Base-by-base conservation (phyloP, 371 early-diverging fungal genomes). In the Mortierella sp. region DNA sequence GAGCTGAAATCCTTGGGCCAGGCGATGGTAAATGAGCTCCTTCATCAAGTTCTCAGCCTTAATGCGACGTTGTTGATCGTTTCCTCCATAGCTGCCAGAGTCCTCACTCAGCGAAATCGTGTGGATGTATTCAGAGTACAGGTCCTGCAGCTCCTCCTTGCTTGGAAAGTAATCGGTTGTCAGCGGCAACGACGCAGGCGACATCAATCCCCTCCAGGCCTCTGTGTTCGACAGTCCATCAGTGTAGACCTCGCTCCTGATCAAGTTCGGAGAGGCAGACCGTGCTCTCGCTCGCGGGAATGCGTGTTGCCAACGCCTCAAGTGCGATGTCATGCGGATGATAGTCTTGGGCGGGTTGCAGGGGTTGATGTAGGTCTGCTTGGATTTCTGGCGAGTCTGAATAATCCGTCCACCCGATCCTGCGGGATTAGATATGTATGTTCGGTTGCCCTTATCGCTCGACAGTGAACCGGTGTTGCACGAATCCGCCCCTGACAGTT, bases 1-100 rank as follows among this genome's bases (percentile, higher is more conserved):
- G 37, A 98, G 90, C 88, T 98, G 98, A 82, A 97, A 98, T 10
- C 98, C 98, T 87, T 99, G 98, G 19, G 96, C 93, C 55, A 99
- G 87, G 37, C 99, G 91, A 84, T 97, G 98, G 44, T 94, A 93
- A 19, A 98, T 92, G 88, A 99, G 90, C 88, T 98, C 98, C 26
- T 93, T 91, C 70, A 98, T 88, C 54, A 98, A 87, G 16, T 89
- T 89, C 57, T 93, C 95, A 5, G 93, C 93, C 76, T 89, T 91
- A 9, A 51, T 28, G 10, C 73, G 59, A 26, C 75, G 69, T 11
- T 70, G 78, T 24, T 72, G 69, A 43, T 86, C 81, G 57, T 40
- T 69, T 5, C 61, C 75, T 31, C 54, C 69, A 40, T 77, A 82
- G 51, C 75, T 79, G 44, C 90, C 92, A 8, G 83, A 85, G 71